Evolutionary conservation across 352 stramenopile genomes (phyloP).

Genomic region (Phytophthora meadii): DNA sequence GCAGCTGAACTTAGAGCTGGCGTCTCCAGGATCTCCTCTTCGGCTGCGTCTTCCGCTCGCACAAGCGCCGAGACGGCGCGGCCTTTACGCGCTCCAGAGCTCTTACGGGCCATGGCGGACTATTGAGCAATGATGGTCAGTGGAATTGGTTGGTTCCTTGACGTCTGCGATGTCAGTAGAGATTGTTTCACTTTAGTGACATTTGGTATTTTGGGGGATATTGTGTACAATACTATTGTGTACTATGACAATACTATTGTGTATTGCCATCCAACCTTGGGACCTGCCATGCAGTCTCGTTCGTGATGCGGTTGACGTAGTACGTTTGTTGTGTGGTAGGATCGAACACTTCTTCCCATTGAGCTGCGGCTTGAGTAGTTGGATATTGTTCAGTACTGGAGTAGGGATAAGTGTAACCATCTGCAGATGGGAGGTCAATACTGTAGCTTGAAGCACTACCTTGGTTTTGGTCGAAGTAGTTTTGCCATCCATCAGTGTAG

Average conservation of each 20-base stretch:
- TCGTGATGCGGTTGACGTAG: slow-evolving; percentile 72
- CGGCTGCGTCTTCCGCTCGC: slow-evolving; percentile 72
- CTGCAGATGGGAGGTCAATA: slow-evolving; percentile 8
- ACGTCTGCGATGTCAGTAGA: slow-evolving; percentile 12
- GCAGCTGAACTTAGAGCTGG: slow-evolving; percentile 64
- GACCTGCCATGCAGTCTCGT: slow-evolving; percentile 62
- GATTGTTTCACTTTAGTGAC: slow-evolving; percentile 13
- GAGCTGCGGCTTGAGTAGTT: background rate
- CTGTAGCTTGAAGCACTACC: slow-evolving; percentile 14
- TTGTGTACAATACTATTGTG: no score
- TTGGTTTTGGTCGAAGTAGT: slow-evolving; percentile 1
- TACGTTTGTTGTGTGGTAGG: slow-evolving; percentile 54
- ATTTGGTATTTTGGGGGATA: background rate
- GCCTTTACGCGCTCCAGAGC: slow-evolving; percentile 41
- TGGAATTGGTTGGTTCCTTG: slow-evolving; percentile 25
- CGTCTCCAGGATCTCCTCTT: slow-evolving; percentile 88
- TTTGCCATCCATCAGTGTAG: slow-evolving; percentile 14
- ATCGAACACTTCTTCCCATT: slow-evolving; percentile 79
- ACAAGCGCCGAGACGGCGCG: slow-evolving; percentile 63
- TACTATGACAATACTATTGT: no score
- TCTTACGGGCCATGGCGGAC: slow-evolving; percentile 49
- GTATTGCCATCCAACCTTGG: slow-evolving; percentile 27
- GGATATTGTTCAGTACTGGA: background rate
- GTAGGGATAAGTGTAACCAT: slow-evolving; percentile 3
- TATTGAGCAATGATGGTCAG: slow-evolving; percentile 24